Base-by-base conservation (phyloP, 2,329 filamentous ascomycete genomes). In the Hirsutella thompsonii region DNA sequence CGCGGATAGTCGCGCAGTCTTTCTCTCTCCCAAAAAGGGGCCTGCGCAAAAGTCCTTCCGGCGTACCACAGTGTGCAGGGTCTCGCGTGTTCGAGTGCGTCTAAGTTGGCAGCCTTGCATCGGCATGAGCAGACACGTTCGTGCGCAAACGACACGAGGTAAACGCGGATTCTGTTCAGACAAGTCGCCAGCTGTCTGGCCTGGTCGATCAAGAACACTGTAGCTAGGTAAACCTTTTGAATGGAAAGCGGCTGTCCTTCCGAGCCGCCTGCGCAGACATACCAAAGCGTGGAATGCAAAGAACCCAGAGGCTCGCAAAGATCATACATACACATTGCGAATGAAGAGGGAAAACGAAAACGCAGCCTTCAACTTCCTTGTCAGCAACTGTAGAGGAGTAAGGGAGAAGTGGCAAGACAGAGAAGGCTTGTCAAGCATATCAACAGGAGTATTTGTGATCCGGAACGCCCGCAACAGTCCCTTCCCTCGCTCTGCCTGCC, bases 381-480 rank as follows among this genome's bases (percentile, higher is more conserved):
- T n/a, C 32, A 33, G 32, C 32, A 33, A 13, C 32, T 33, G 32
- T n/a, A 16, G 32, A 16, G 32, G 8, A 33, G 16, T 8, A 14
- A 6, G 3, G 32, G 14, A 18, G 32, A 11, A 26, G 14, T 33
- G 32, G 14, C 16, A 35, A 35, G 16, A 20, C 10, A 33, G 29
- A 21, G n/a, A 39, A 23, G 34, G 18, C 38, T 35, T 38, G 16
- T 38, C 30, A 30, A 42, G 30, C 40, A 28, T 38, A 37, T 38
- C 32, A 32, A 42, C 18, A 29, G 18, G 26, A 26, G 23, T 42
- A 14, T 42, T 36, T 35, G 37, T 23, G 20, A 36, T 38, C 40
- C 40, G 36, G 40, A 42, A 42, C 40, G 40, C 40, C 40, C 34
- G 26, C 32, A 36, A 35, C 36, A 21, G 34, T 41, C 28, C 35